A percentile compares a stretch with the other conserved stretches of the same genome.
phyloP scores from a whole-genome alignment of 116 monocot genomes.

The Trichopus zeylanicus region DNA sequence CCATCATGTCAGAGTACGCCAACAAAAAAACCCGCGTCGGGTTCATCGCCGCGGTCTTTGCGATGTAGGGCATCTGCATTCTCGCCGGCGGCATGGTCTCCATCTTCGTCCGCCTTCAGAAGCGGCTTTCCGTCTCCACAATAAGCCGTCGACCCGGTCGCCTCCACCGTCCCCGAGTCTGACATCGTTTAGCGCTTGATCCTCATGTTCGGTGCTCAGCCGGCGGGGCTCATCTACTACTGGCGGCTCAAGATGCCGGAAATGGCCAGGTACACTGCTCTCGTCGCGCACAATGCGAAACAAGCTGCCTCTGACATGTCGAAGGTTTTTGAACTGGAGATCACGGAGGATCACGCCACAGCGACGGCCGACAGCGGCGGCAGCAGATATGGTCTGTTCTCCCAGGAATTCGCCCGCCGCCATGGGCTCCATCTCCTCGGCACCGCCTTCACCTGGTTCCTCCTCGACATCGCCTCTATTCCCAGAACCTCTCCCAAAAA shows the following conservation, averaged over 20 bases:
- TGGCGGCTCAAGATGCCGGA: slow-evolving; percentile 48
- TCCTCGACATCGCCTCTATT: slow-evolving; percentile 24
- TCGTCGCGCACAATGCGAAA: slow-evolving; percentile 21
- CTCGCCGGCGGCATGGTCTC: slow-evolving; percentile 52
- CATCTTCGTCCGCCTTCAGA: slow-evolving; percentile 22
- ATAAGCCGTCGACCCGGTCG: neutral
- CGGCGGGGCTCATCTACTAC: slow-evolving; percentile 31
- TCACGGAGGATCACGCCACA: slow-evolving; percentile 18
- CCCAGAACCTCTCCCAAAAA: slow-evolving; percentile 26
- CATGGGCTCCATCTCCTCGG: slow-evolving; percentile 24
- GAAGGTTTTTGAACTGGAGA: slow-evolving; percentile 19
- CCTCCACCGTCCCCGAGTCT: neutral
- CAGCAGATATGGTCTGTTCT: slow-evolving; percentile 18
- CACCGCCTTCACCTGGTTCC: slow-evolving; percentile 21
- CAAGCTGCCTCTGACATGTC: slow-evolving; percentile 32
- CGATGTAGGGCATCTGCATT: slow-evolving; percentile 72
- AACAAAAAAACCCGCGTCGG: slow-evolving; percentile 66
- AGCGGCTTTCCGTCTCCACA: slow-evolving; percentile 5
- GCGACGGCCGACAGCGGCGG: neutral
- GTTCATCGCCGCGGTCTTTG: slow-evolving; percentile 74
- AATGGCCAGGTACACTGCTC: slow-evolving; percentile 39
- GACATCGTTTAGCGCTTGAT: neutral
- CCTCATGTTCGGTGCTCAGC: slow-evolving; percentile 25
- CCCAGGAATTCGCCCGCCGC: slow-evolving; percentile 11
- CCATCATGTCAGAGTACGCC: slow-evolving; percentile 78